Evolutionary conservation across 2,329 filamentous ascomycete genomes (phyloP).

Genomic region (Epichloe coenophiala): DNA sequence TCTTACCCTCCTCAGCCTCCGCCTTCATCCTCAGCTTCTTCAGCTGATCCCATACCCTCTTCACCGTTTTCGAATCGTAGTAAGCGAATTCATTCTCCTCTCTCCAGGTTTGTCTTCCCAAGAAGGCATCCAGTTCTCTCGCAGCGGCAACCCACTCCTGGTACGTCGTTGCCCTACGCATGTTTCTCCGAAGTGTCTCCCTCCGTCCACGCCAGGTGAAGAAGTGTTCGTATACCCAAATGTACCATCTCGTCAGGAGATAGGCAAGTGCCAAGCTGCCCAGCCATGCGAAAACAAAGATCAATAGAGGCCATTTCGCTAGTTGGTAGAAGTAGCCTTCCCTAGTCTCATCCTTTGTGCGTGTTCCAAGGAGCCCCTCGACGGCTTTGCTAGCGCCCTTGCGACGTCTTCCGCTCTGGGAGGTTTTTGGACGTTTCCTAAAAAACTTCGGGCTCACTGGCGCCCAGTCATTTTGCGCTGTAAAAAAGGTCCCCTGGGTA

Average conservation of each 20-base stretch:
- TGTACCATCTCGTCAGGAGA: constrained; percentile 72
- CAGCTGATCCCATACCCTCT: constrained; percentile 64
- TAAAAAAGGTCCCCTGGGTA: constrained; percentile 49
- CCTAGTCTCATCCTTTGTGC: constrained; percentile 79
- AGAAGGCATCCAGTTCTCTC: constrained; percentile 61
- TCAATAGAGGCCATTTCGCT: constrained; percentile 81
- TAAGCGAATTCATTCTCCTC: constrained; percentile 65
- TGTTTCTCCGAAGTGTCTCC: constrained; percentile 53
- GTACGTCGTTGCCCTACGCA: constrained; percentile 64
- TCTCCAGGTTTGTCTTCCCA: constrained; percentile 74
- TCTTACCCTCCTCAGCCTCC: constrained; percentile 34
- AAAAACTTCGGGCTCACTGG: constrained; percentile 64
- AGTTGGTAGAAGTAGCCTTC: constrained; percentile 85
- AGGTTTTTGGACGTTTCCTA: constrained; percentile 22
- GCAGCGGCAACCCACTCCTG: constrained; percentile 73
- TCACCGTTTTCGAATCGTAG: constrained; percentile 80
- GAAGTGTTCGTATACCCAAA: constrained; percentile 83
- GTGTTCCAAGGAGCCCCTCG: constrained; percentile 32
- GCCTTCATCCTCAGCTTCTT: constrained; percentile 46
- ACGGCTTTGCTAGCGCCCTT: constrained; percentile 25
- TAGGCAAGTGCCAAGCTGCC: constrained; percentile 58
- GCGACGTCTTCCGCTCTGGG: constrained; percentile 16
- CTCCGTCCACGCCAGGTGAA: constrained; percentile 78
- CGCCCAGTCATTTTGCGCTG: constrained; percentile 90
- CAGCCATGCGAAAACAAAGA: constrained; percentile 72